Evolutionary conservation across 768 basidiomycete genomes (phyloP).

Genomic region (Trametes cingulata): DNA sequence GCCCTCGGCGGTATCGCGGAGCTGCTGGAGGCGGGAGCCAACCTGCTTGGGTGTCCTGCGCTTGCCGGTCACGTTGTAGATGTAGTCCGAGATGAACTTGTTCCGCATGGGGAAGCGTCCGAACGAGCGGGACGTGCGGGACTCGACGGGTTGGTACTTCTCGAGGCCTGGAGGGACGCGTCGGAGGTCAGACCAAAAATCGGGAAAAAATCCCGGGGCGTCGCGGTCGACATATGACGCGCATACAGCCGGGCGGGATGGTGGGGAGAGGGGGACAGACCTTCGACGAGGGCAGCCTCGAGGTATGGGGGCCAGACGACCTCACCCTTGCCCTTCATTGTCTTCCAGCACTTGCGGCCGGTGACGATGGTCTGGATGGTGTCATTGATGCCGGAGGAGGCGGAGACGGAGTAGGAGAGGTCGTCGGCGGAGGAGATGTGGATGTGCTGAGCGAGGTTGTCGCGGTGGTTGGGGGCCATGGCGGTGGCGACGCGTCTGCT

Average conservation of each 20-base stretch:
- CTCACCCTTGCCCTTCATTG: slow-evolving; percentile 66
- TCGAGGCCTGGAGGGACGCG: slow-evolving; percentile 27
- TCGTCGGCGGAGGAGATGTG: slow-evolving; percentile 33
- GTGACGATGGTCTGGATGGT: slow-evolving; percentile 35
- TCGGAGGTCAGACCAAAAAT: not conserved
- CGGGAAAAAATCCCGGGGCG: not conserved
- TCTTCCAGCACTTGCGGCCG: slow-evolving; percentile 60
- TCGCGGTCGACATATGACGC: not conserved
- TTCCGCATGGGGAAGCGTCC: slow-evolving; percentile 35
- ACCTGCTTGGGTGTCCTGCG: slow-evolving; percentile 77
- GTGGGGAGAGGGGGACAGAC: slow-evolving; percentile 34
- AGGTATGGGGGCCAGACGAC: slow-evolving; percentile 85
- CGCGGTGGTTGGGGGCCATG: slow-evolving; percentile 24
- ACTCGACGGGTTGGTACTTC: slow-evolving; percentile 33
- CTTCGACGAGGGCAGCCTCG: slow-evolving; percentile 77
- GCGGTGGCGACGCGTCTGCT: slow-evolving; percentile 13
- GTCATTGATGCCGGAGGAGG: slow-evolving; percentile 29
- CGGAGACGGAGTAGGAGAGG: slow-evolving; percentile 30
- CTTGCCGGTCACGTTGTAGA: slow-evolving; percentile 68
- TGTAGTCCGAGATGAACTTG: slow-evolving; percentile 55
- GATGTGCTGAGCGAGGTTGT: slow-evolving; percentile 28
- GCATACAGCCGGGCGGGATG: slow-evolving; percentile 5
- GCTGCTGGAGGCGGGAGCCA: slow-evolving; percentile 78
- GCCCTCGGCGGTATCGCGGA: slow-evolving; percentile 73
- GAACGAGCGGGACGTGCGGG: slow-evolving; percentile 30